These are phyloP conservation scores for Pythium sp. DNA, from an alignment of 352 stramenopile species.

Conservation along the genomic window DNA sequence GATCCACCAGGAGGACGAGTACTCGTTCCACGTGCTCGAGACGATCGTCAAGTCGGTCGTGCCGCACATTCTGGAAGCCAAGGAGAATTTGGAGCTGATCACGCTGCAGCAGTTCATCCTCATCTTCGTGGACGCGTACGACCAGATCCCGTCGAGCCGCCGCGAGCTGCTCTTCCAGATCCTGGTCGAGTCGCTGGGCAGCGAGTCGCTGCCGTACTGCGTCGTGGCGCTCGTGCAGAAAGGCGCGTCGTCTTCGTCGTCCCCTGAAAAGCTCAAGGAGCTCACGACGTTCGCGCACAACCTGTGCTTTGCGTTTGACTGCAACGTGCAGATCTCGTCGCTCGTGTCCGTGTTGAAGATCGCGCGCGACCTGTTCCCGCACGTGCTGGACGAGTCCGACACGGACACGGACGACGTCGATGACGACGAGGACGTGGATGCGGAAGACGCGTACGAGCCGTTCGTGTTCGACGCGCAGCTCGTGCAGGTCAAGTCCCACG, in stretches of 20 bases:
- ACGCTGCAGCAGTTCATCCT: slow-evolving; percentile 72
- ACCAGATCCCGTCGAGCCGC: slow-evolving; percentile 58
- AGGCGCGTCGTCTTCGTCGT: slow-evolving; percentile 19
- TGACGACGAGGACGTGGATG: slow-evolving; percentile 46
- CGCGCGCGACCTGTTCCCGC: slow-evolving; percentile 54
- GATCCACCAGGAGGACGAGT: slow-evolving; percentile 78
- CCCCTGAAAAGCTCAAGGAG: slow-evolving; percentile 37
- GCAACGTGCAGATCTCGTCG: slow-evolving; percentile 50
- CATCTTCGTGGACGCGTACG: slow-evolving; percentile 74
- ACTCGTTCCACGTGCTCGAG: slow-evolving; percentile 87
- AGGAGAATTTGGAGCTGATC: slow-evolving; percentile 26
- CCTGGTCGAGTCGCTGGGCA: slow-evolving; percentile 53
- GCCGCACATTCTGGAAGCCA: slow-evolving; percentile 56
- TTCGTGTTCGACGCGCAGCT: slow-evolving; percentile 43
- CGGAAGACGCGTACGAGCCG: slow-evolving; percentile 42
- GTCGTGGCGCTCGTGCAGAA: slow-evolving; percentile 58
- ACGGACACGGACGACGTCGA: slow-evolving; percentile 74
- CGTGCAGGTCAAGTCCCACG: slow-evolving; percentile 31
- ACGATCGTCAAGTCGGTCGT: slow-evolving; percentile 81
- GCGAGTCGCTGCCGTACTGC: slow-evolving; percentile 48
- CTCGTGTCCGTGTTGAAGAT: slow-evolving; percentile 64
- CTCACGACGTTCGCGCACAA: slow-evolving; percentile 66
- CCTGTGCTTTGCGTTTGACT: slow-evolving; percentile 56
- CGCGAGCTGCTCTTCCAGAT: slow-evolving; percentile 64
- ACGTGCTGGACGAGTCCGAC: slow-evolving; percentile 69